Base-by-base conservation (phyloP, 257 asterid genomes). In the Ilex aquifolium region DNA sequence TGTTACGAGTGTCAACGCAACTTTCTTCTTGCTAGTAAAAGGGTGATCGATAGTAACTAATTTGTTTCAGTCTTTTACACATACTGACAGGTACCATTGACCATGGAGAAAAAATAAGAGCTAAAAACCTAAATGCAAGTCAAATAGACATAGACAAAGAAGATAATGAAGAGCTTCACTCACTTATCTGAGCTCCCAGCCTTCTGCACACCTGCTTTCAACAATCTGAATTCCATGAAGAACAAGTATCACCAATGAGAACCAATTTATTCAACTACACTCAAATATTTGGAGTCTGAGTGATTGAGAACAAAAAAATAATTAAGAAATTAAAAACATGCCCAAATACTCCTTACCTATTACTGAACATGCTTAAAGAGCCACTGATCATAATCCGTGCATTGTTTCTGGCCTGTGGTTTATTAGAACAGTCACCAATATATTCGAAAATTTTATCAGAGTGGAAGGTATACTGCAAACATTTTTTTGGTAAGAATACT, bases 171-270 rank as follows among this genome's bases (percentile, higher is more conserved):
- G 27, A 14, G 11, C 11, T 17, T 11, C 58, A 76, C 85, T 74
- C 60, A 82, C 85, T 74, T 76, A 21, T 72, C 69, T 64, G 50
- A 72, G 74, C 65, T 72, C 65, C 85, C 88, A 57, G 71, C 74
- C 74, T 76, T 82, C 61, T 79, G 78, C 64, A 74, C 79, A 40
- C 79, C 80, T 56, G 76, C 74, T 71, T 74, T 78, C 70, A 82
- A 79, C 72, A 71, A 63, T 65, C 87, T 81, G 69, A 69, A 65
- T 52, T 57, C 51, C 49, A 69, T 58, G 56, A 56, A 32, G 59
- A 61, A 61, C 57, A 56, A 50, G 29, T 16, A 1, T 30, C 17
- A 57, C 59, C 54, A 29, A 48, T 21, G 4, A 32, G 53, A n/a
- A 56, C 31, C 7, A 40, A 60, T 31, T 61, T 49, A 42, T 11